A percentile compares a stretch with the other conserved stretches of the same genome.
Evolutionary conservation across 2,329 filamentous ascomycete genomes (phyloP).

Genomic region (Verticillium tricorpus): DNA sequence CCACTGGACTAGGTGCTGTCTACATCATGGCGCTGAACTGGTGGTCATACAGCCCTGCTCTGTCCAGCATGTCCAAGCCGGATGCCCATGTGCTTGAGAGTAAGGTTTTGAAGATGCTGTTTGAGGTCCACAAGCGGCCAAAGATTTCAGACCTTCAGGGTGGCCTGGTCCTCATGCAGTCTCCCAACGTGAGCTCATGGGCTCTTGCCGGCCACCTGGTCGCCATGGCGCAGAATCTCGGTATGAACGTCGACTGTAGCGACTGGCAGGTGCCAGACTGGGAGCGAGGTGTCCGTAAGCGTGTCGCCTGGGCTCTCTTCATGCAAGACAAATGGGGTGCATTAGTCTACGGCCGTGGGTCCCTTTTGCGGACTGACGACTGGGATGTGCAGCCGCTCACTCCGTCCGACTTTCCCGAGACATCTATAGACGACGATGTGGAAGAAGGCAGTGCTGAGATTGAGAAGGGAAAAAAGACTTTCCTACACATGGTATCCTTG

Average conservation of each 20-base stretch:
- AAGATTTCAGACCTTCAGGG: conserved; percentile 40
- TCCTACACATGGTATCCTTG: conserved; percentile 38
- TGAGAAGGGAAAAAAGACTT: conserved; percentile 32
- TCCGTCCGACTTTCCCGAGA: conserved; percentile 19
- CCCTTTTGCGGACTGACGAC: conserved; percentile 42
- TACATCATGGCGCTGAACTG: conserved; percentile 48
- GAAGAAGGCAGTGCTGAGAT: conserved; percentile 29
- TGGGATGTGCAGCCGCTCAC: conserved; percentile 38
- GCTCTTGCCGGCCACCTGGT: conserved; percentile 36
- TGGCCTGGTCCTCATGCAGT: conserved; percentile 36
- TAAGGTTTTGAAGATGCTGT: conserved; percentile 26
- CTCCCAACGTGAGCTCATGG: conserved; percentile 26
- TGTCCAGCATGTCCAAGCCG: conserved; percentile 35
- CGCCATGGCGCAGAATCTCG: conserved; percentile 42
- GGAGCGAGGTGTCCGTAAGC: conserved; percentile 50
- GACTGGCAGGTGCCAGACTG: conserved; percentile 49
- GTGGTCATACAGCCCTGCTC: conserved; percentile 42
- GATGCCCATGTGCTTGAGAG: conserved; percentile 26
- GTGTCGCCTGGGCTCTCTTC: conserved; percentile 52
- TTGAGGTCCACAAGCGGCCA: conserved; percentile 29
- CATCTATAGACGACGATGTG: conserved; percentile 18
- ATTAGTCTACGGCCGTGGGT: conserved; percentile 47
- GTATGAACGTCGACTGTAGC: conserved; percentile 47
- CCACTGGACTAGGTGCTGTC: conserved; percentile 45
- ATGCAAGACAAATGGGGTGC: conserved; percentile 56